A percentile compares a stretch with the other conserved stretches of the same genome.
phyloP scores from a whole-genome alignment of 2,329 filamentous ascomycete species.

The Monosporascus sp. region DNA sequence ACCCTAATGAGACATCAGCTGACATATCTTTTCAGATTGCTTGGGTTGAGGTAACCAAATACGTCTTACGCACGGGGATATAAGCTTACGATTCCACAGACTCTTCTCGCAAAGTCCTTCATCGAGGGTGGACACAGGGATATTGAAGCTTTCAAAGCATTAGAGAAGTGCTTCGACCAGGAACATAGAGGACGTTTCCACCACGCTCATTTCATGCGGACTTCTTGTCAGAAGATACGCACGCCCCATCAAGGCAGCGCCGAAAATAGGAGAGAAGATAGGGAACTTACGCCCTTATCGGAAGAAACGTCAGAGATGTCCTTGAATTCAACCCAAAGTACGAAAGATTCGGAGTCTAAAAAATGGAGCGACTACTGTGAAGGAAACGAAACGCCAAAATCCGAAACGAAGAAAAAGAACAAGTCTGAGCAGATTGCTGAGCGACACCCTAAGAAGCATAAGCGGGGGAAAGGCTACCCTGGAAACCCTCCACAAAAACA shows the following conservation, averaged over 20 bases:
- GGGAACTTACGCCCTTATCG: constrained; percentile 18
- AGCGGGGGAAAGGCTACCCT: constrained; percentile 28
- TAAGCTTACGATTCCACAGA: constrained; percentile 19
- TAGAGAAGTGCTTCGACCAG: constrained; percentile 56
- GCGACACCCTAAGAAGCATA: constrained; percentile 27
- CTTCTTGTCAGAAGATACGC: constrained; percentile 47
- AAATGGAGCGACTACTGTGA: constrained; percentile 14
- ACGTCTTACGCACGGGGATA: background rate
- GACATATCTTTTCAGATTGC: constrained; percentile 37
- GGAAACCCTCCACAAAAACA: constrained; percentile 30
- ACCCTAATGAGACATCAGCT: constrained; percentile 8
- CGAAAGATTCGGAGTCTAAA: constrained; percentile 8
- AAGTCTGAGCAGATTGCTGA: constrained; percentile 31
- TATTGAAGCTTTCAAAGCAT: constrained; percentile 56
- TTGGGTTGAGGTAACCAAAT: constrained; percentile 48
- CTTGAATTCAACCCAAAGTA: constrained; percentile 11
- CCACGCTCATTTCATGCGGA: constrained; percentile 59
- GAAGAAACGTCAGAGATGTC: constrained; percentile 23
- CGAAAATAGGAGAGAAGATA: constrained; percentile 27
- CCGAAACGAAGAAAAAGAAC: constrained; percentile 29
- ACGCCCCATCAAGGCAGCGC: constrained; percentile 24
- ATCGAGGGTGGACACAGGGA: constrained; percentile 58
- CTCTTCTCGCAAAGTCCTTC: constrained; percentile 58
- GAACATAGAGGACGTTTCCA: constrained; percentile 53
- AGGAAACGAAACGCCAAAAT: constrained; percentile 15